phyloP scores from a whole-genome alignment of 1,284 basidiomycete genomes.

The Melampsora occidentalis region DNA sequence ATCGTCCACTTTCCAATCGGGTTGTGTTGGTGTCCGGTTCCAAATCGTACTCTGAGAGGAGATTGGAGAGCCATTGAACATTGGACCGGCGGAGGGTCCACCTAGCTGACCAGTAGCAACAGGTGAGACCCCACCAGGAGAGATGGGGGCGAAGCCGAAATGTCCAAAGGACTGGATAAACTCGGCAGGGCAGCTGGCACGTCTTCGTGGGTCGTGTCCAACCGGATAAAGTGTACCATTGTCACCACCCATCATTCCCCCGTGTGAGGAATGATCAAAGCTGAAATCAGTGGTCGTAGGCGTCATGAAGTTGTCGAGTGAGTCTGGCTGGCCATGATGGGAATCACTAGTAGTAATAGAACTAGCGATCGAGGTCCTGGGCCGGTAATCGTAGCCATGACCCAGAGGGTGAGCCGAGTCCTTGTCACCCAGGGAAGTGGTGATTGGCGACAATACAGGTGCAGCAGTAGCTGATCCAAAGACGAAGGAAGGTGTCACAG shows the following conservation, averaged over 20 bases:
- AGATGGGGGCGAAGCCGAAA: conserved; percentile 35
- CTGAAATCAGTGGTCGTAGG: conserved; percentile 25
- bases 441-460: no score
- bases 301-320: background rate
- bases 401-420: no score
- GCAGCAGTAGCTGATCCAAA: no score
- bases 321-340: background rate
- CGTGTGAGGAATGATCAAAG: background rate
- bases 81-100: background rate
- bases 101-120: background rate
- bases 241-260: background rate
- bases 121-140: background rate
- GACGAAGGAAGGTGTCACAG: no score
- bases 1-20: background rate
- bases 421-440: no score
- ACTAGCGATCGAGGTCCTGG: no score
- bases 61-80: background rate
- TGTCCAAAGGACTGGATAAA: conserved; percentile 43
- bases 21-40: background rate
- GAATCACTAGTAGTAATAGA: conserved; percentile 3
- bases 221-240: conserved; percentile 7
- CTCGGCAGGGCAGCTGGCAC: conserved; percentile 45
- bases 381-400: no score
- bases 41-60: background rate
- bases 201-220: conserved; percentile 37